phyloP scores from a whole-genome alignment of 352 stramenopile genomes.

The Phytophthora rubi region DNA sequence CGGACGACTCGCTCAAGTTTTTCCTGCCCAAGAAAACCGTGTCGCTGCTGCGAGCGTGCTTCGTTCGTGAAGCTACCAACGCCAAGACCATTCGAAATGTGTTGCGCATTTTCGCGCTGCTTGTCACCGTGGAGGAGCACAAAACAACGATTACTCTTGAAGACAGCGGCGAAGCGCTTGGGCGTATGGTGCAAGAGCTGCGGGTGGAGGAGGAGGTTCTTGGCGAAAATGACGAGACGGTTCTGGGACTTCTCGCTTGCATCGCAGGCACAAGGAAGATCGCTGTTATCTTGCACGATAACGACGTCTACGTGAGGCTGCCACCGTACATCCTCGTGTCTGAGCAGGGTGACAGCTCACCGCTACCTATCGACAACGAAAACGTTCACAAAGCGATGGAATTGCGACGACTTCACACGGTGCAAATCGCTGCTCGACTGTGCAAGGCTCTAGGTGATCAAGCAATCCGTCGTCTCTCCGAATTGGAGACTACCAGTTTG shows the following conservation, averaged over 20 bases:
- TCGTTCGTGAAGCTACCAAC: conserved; percentile 46
- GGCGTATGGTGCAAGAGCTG: conserved; percentile 60
- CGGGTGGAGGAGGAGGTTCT: conserved; percentile 32
- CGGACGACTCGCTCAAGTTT: conserved; percentile 81
- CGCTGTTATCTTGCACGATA: conserved; percentile 62
- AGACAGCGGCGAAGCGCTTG: conserved; percentile 65
- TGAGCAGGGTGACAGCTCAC: conserved; percentile 12
- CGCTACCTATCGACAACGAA: conserved; percentile 1
- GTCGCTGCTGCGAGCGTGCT: conserved; percentile 59
- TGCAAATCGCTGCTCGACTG: conserved; percentile 34
- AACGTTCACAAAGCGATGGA: neutral
- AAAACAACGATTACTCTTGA: conserved; percentile 75
- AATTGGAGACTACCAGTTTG: conserved; percentile 47
- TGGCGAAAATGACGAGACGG: conserved; percentile 47
- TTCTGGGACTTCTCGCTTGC: conserved; percentile 50
- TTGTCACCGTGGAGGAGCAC: conserved; percentile 77
- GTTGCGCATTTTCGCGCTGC: conserved; percentile 55
- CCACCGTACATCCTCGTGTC: conserved; percentile 46
- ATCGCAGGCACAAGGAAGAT: conserved; percentile 50
- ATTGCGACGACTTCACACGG: conserved; percentile 19
- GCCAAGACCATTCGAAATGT: conserved; percentile 76
- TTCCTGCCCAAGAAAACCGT: conserved; percentile 85
- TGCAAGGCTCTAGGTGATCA: conserved; percentile 45
- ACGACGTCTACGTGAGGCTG: conserved; percentile 53
- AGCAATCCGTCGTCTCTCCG: conserved; percentile 43